Percentiles rank a stretch among this genome's conserved stretches.
Conservation (phyloP, 148 eudicot species). For the Rhododendron henanense region DNA sequence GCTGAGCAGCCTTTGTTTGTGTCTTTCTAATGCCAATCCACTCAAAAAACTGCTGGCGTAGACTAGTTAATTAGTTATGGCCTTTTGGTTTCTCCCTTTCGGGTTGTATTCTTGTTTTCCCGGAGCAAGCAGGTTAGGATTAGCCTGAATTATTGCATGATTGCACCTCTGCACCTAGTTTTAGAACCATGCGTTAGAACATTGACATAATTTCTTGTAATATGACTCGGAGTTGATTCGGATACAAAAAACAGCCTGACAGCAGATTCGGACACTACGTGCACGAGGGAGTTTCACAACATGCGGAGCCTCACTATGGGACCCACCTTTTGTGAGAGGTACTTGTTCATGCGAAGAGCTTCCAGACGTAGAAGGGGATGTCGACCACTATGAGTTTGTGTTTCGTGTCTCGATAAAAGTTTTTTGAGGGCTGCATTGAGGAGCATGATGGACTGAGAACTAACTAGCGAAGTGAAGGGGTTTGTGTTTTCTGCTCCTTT, state of each 20-base stretch:
- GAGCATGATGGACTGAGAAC: neutral
- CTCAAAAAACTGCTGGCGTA: neutral
- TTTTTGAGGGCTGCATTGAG: neutral
- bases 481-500: neutral
- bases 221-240: neutral
- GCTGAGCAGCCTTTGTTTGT: neutral
- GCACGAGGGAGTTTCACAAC: neutral
- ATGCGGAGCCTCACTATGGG: neutral
- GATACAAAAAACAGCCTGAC: neutral
- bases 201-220: neutral
- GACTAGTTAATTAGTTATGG: neutral
- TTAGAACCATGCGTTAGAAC: neutral
- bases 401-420: neutral
- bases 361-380: too few relatives aligned
- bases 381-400: neutral
- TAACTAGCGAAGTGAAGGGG: neutral
- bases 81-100: neutral
- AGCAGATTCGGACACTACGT: too few relatives aligned
- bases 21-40: neutral
- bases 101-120: neutral
- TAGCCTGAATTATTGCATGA: slow-evolving; percentile 2
- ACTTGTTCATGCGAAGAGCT: neutral
- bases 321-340: neutral
- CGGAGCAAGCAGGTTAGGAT: neutral
- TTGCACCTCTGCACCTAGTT: neutral